Conservation (phyloP, 2,329 filamentous ascomycete species). For the Malbranchea zuffiana region DNA sequence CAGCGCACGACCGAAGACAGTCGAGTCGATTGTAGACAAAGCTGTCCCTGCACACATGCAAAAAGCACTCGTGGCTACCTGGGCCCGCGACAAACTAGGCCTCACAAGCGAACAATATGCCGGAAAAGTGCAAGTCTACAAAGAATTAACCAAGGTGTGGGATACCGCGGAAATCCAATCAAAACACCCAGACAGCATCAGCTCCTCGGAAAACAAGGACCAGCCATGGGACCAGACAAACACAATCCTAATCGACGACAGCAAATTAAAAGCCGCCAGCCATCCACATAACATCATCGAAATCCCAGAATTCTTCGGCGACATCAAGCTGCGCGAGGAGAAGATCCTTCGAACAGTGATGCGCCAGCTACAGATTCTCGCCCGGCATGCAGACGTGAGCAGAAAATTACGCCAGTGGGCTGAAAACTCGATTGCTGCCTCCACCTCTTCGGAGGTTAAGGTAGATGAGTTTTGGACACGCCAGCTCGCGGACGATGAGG, state of each 20-base stretch:
- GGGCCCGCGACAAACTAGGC: conserved; percentile 67
- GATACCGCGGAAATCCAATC: conserved; percentile 33
- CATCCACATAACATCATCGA: conserved; percentile 76
- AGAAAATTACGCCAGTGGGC: conserved; percentile 30
- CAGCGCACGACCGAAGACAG: conserved; percentile 65
- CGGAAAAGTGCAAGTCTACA: conserved; percentile 74
- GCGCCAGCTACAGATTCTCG: conserved; percentile 42
- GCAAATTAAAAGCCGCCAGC: conserved; percentile 61
- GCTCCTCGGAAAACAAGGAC: conserved; percentile 36
- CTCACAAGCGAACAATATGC: conserved; percentile 56
- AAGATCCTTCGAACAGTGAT: conserved; percentile 42
- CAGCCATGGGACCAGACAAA: conserved; percentile 66
- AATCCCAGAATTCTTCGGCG: conserved; percentile 61
- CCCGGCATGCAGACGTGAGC: conserved; percentile 40
- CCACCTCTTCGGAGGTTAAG: not conserved
- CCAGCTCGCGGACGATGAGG: conserved; percentile 4
- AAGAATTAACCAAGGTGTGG: conserved; percentile 70
- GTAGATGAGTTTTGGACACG: conserved; percentile 10
- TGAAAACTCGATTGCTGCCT: conserved; percentile 2
- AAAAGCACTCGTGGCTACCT: conserved; percentile 53
- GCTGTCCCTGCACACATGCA: conserved; percentile 50
- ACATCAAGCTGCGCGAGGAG: conserved; percentile 30
- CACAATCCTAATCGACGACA: conserved; percentile 84
- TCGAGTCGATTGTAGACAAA: conserved; percentile 45
- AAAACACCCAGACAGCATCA: conserved; percentile 33